A percentile compares a stretch with the other conserved stretches of the same genome.
These are phyloP conservation scores for Carex cristatella DNA, from an alignment of 176 grass and related monocot species.

Conservation along the genomic window DNA sequence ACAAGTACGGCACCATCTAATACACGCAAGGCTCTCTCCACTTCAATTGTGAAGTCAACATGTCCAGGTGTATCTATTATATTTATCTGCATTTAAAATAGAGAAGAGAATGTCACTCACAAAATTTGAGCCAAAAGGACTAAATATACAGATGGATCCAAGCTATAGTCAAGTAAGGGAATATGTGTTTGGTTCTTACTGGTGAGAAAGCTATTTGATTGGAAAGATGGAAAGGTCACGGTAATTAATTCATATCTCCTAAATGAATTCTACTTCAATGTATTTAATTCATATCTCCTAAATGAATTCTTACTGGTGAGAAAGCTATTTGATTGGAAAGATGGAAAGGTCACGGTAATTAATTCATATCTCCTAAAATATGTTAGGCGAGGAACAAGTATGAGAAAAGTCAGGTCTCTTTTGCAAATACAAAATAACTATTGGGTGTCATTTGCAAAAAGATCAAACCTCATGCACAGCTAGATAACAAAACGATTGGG, in stretches of 20 bases:
- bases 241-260: background rate
- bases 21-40: slow-evolving; percentile 94
- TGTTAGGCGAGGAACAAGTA: background rate
- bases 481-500: background rate
- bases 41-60: slow-evolving; percentile 99
- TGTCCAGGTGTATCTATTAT: slow-evolving; percentile 99
- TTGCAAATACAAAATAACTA: background rate
- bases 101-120: background rate
- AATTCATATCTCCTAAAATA: background rate
- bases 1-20: slow-evolving; percentile 99
- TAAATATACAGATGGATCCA: background rate
- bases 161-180: background rate
- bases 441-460: background rate
- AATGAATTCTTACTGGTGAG: background rate
- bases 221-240: background rate
- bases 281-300: background rate
- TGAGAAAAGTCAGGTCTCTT: background rate
- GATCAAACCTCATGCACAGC: background rate
- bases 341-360: background rate
- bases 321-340: background rate
- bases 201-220: background rate
- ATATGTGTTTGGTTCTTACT: background rate
- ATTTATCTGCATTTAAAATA: slow-evolving; percentile 68
- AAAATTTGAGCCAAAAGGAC: background rate
- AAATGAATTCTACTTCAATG: background rate